Conservation (phyloP, 495 filamentous ascomycete species). For the Annulohypoxylon stygium region DNA sequence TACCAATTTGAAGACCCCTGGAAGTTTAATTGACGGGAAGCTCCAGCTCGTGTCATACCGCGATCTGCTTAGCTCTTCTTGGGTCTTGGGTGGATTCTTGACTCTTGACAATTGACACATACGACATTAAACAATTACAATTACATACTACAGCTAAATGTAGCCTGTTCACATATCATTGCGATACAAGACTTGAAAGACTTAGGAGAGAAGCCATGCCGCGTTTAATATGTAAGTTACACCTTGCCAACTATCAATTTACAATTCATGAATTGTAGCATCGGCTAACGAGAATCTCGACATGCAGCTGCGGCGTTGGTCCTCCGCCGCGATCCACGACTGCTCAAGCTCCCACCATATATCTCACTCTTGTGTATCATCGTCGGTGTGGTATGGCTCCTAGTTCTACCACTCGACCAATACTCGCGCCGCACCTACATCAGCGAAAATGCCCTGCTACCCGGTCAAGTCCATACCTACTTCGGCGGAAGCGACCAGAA, state of each 20-base stretch:
- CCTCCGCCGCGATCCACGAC: conserved; percentile 74
- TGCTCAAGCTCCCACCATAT: conserved; percentile 82
- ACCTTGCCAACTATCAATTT: not conserved
- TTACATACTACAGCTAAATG: conserved; percentile 9
- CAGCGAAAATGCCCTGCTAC: conserved; percentile 95
- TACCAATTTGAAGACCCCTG: conserved; percentile 42
- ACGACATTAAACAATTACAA: not conserved
- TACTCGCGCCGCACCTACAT: conserved; percentile 96
- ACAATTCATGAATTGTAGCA: conserved; percentile 3
- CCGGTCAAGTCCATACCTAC: conserved; percentile 97
- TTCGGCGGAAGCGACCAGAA: conserved; percentile 96
- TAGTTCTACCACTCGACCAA: conserved; percentile 90
- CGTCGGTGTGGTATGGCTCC: conserved; percentile 90
- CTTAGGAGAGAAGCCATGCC: conserved; percentile 44
- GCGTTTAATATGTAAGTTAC: conserved; percentile 51
- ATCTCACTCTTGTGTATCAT: conserved; percentile 89
- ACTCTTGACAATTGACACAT: not conserved
- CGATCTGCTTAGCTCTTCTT: conserved; percentile 18
- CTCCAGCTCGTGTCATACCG: conserved; percentile 29
- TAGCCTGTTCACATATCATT: conserved; percentile 21
- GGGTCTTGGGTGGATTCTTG: not conserved
- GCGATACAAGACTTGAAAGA: conserved; percentile 3
- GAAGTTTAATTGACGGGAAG: conserved; percentile 35
- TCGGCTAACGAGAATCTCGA: conserved; percentile 27
- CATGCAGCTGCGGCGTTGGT: conserved; percentile 60